Evolutionary conservation across 2,329 filamentous ascomycete species (phyloP).

Genomic region (Chaetomium globosum): DNA sequence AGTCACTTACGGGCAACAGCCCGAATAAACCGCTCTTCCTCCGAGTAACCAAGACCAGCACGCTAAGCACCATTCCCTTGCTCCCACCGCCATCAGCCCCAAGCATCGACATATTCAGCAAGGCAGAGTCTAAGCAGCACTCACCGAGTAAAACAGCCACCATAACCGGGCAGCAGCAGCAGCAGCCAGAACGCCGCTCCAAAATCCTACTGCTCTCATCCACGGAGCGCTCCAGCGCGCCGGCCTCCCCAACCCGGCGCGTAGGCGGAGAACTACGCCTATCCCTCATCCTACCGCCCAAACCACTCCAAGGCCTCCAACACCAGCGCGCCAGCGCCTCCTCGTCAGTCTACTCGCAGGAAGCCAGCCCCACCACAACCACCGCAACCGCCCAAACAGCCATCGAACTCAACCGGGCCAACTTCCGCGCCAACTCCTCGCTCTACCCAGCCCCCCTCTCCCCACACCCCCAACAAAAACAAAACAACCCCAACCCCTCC

Average conservation of each 20-base stretch:
- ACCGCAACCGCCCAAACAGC: neutral
- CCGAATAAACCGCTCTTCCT: slow-evolving; percentile 24
- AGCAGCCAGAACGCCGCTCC: slow-evolving; percentile 11
- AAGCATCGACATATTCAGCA: neutral
- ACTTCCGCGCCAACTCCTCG: slow-evolving; percentile 25
- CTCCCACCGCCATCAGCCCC: slow-evolving; percentile 25
- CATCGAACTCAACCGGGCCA: slow-evolving; percentile 24
- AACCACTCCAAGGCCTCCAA: neutral
- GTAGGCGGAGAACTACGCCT: neutral
- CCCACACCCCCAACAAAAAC: neutral
- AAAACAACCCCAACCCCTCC: neutral
- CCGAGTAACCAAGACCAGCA: slow-evolving; percentile 29
- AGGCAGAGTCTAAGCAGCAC: slow-evolving; percentile 7
- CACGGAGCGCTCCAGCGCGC: slow-evolving; percentile 14
- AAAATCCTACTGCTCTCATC: slow-evolving; percentile 17
- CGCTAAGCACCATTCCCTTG: slow-evolving; percentile 27
- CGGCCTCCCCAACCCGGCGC: slow-evolving; percentile 15
- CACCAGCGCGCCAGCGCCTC: slow-evolving; percentile 21
- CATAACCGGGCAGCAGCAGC: neutral
- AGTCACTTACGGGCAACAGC: neutral
- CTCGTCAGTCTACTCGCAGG: slow-evolving; percentile 32
- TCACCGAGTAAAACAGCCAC: slow-evolving; percentile 18
- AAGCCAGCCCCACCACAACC: neutral
- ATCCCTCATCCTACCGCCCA: slow-evolving; percentile 10
- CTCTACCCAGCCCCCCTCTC: slow-evolving; percentile 22